phyloP scores from a whole-genome alignment of 2,329 filamentous ascomycete genomes.

The Shiraia sp. region DNA sequence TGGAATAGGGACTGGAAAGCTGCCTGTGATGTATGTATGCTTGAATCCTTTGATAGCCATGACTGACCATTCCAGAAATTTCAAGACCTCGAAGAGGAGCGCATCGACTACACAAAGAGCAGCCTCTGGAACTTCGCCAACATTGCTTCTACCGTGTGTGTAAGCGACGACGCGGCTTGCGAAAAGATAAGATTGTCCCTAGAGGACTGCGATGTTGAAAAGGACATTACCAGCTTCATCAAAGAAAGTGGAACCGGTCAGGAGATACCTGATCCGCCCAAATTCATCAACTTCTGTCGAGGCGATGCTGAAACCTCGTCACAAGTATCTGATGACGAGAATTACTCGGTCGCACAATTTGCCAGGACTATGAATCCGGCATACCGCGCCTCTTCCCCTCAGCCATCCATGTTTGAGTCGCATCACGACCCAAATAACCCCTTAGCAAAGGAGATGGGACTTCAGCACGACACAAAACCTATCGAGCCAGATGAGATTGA shows the following conservation, averaged over 20 bases:
- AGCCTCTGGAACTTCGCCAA: constrained; percentile 98
- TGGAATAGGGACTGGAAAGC: constrained; percentile 99
- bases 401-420: constrained; percentile 89
- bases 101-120: constrained; percentile 95
- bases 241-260: constrained; percentile 87
- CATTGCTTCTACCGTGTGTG: constrained; percentile 94
- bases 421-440: constrained; percentile 84
- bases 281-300: constrained; percentile 98
- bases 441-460: constrained; percentile 70
- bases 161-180: constrained; percentile 90
- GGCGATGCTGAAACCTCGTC: constrained; percentile 84
- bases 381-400: constrained; percentile 93
- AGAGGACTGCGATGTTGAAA: constrained; percentile 95
- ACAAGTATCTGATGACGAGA: constrained; percentile 81
- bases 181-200: constrained; percentile 93
- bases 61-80: constrained; percentile 69
- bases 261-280: constrained; percentile 95
- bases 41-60: not conserved
- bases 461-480: constrained; percentile 45
- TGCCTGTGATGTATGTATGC: constrained; percentile 69
- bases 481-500: constrained; percentile 30
- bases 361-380: constrained; percentile 93
- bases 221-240: constrained; percentile 90
- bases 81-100: constrained; percentile 96
- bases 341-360: constrained; percentile 94